These are phyloP conservation scores for Pistacia atlantica DNA, from an alignment of 345 rosid species.

Conservation along the genomic window DNA sequence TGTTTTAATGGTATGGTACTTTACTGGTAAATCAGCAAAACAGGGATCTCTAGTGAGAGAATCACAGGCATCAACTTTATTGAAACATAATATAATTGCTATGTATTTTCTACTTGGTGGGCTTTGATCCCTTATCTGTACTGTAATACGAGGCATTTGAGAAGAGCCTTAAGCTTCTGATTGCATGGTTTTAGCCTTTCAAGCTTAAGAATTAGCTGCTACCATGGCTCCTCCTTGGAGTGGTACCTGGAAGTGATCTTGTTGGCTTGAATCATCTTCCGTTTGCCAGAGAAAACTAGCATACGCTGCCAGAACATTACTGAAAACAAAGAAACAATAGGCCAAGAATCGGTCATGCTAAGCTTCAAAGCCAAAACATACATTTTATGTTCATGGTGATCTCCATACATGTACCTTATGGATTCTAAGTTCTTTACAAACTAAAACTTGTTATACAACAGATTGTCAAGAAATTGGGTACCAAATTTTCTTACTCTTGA, in stretches of 20 bases:
- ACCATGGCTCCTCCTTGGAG: slow-evolving; percentile 10
- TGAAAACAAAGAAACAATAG: slow-evolving; percentile 29
- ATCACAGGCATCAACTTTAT: not conserved
- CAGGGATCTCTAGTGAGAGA: not conserved
- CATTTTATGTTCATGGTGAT: no score
- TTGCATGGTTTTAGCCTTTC: not conserved
- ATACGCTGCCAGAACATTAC: slow-evolving; percentile 72
- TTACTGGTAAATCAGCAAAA: not conserved
- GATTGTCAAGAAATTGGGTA: no score
- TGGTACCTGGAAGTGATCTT: slow-evolving; percentile 17
- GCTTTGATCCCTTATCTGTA: not conserved
- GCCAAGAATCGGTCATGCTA: no score
- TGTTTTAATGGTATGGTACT: not conserved
- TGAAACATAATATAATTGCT: not conserved
- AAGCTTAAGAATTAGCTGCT: slow-evolving; percentile 15
- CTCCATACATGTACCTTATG: no score
- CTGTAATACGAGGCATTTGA: not conserved
- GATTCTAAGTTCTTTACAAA: no score
- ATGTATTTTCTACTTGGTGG: not conserved
- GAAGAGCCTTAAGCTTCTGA: not conserved
- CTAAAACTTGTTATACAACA: no score
- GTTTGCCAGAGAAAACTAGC: slow-evolving; percentile 77
- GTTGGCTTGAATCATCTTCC: slow-evolving; percentile 28
- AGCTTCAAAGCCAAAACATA: no score
- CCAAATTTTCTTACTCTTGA: no score